phyloP scores from a whole-genome alignment of 768 basidiomycete species.

The Lactifluus volemus region DNA sequence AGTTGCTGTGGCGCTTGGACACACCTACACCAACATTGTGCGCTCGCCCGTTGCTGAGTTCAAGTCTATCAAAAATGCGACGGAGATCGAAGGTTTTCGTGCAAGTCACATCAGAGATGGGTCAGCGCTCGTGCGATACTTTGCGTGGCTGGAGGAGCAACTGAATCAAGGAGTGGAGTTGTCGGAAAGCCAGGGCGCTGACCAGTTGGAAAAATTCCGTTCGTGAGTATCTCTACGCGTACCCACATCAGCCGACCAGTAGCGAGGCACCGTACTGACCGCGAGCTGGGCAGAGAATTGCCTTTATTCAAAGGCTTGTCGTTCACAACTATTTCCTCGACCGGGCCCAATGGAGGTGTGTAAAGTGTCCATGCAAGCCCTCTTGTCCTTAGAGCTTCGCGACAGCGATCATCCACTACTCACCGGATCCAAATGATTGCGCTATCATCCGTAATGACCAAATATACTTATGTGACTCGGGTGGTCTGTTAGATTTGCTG shows the following conservation, averaged over 20 bases:
- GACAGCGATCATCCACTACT: constrained; percentile 88
- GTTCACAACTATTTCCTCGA: constrained; percentile 87
- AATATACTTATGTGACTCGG: constrained; percentile 81
- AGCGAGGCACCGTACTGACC: background rate
- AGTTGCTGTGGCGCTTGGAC: constrained; percentile 69
- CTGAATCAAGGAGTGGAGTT: constrained; percentile 51
- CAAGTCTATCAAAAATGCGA: constrained; percentile 72
- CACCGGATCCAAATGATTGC: constrained; percentile 64
- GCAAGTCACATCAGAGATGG: constrained; percentile 87
- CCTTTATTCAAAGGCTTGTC: constrained; percentile 79
- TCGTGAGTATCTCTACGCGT: constrained; percentile 41
- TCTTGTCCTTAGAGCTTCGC: background rate
- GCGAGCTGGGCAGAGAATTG: constrained; percentile 44
- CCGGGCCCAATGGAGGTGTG: constrained; percentile 85
- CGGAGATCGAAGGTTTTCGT: constrained; percentile 85
- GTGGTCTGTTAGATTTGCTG: constrained; percentile 38
- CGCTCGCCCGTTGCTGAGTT: constrained; percentile 71
- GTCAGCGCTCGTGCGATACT: constrained; percentile 78
- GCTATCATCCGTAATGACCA: constrained; percentile 69
- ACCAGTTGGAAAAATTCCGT: constrained; percentile 70
- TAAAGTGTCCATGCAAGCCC: constrained; percentile 3
- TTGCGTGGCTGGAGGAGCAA: constrained; percentile 89
- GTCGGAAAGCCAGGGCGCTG: constrained; percentile 75
- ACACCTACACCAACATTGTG: constrained; percentile 52
- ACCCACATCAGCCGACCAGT: background rate